Conservation (phyloP, 1,284 basidiomycete species). For the Acaromyces ingoldii region DNA sequence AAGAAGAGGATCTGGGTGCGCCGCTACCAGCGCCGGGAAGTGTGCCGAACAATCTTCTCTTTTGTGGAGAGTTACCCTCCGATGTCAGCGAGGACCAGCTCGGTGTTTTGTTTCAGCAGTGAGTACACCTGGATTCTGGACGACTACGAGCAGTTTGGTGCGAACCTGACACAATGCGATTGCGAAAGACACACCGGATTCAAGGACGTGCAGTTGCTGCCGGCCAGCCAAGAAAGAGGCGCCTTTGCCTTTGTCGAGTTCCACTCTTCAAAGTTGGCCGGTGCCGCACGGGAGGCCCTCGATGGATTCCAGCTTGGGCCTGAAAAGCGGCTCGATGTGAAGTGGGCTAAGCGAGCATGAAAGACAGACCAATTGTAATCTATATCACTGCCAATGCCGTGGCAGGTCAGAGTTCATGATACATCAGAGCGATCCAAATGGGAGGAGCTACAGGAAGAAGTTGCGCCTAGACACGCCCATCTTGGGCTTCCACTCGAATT, state of each 20-base stretch:
- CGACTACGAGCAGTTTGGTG: no score
- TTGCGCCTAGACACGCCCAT: constrained; percentile 21
- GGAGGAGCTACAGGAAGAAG: constrained; percentile 14
- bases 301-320: constrained; percentile 75
- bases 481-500: constrained; percentile 43
- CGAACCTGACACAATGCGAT: no score
- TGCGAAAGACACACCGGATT: no score
- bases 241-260: constrained; percentile 68
- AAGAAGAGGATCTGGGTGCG: background rate
- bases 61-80: constrained; percentile 70
- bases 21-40: background rate
- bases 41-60: background rate
- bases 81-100: constrained; percentile 75
- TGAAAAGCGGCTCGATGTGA: constrained; percentile 37
- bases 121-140: constrained; percentile 54
- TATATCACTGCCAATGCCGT: no score
- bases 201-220: constrained; percentile 65
- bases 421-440: no score
- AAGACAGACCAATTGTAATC: no score
- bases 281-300: constrained; percentile 69
- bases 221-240: constrained; percentile 55
- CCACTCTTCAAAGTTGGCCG: constrained; percentile 67
- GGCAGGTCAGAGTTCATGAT: no score
- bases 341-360: no score
- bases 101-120: constrained; percentile 81